Conservation (phyloP, 2,329 filamentous ascomycete species). For the Bipolaris oryzae region DNA sequence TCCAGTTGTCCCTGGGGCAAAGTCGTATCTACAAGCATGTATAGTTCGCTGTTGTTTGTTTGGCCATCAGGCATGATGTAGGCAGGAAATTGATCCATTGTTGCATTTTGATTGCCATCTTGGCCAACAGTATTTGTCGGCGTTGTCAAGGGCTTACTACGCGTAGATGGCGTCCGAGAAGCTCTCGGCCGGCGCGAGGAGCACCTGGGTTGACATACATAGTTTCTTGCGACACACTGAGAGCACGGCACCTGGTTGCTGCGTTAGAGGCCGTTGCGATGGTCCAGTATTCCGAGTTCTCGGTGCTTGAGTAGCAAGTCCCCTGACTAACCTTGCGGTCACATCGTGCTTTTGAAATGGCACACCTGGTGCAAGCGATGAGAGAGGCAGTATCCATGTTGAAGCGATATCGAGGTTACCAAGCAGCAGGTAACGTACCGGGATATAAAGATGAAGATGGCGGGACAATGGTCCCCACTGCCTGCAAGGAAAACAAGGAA, state of each 20-base stretch:
- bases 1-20: background rate
- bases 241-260: slow-evolving; percentile 10
- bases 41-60: background rate
- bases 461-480: background rate
- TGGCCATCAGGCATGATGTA: background rate
- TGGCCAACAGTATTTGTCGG: background rate
- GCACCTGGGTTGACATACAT: slow-evolving; percentile 9
- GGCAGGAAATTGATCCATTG: slow-evolving; percentile 6
- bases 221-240: slow-evolving; percentile 12
- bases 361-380: slow-evolving; percentile 14
- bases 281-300: background rate
- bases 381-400: slow-evolving; percentile 7
- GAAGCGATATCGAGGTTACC: background rate
- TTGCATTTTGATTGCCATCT: background rate
- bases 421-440: background rate
- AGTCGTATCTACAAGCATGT: background rate
- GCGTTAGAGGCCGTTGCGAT: background rate
- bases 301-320: background rate
- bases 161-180: slow-evolving; percentile 3
- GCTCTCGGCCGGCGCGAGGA: slow-evolving; percentile 10
- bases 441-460: background rate
- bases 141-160: background rate
- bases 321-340: slow-evolving; percentile 9
- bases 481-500: background rate
- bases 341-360: slow-evolving; percentile 13